Base-by-base conservation (phyloP, 345 rosid species). In the Populus simonii region DNA sequence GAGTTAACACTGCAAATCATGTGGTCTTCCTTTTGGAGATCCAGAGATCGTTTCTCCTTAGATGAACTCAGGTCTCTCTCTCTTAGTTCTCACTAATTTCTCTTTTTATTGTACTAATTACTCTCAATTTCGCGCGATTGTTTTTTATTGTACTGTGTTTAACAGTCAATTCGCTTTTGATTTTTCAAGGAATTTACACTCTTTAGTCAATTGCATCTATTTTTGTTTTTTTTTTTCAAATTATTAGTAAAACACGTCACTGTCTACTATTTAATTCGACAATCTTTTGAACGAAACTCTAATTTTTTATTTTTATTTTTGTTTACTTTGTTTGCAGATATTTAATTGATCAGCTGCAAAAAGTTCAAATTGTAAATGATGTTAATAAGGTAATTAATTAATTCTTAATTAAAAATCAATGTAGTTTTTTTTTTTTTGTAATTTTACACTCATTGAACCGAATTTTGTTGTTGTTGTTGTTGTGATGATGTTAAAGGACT, bases 31-130 rank as follows among this genome's bases (percentile, higher is more conserved):
- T 96, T 96, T 77, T 94, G 94, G 91, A 89, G 88, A 90, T 85
- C 98, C 74, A 87, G 97, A 89, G 93, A 94, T 90, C 96, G 98
- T 71, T 92, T 96, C 88, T 91, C 99, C 83, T 73, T 94, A 17
- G 92, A 87, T 47, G 97, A 96, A 85, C 97, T 96, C 91, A 96
- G 99, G 99, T 92, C 83, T 69, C 23, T 2, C 8, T 22, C 81
- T 72, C 16, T 20, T 13, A 29, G 8, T 82, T 61, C 47, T 25
- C 69, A 31, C 5, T 45, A 70, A 76, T 43, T 59, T 16, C 3
- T 71, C 25, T 31, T 36, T 49, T 35, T 22, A 7, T 70, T 11
- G 29, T 41, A 20, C 66, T 41, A 36, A 13, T 68, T 49, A 7
- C 23, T 13, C 15, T 36, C 33, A 57, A 16, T 1, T 49, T 71